Percentiles rank a stretch among this genome's conserved stretches.
Evolutionary conservation across 108 stramenopile genomes (phyloP).

Genomic region (Thalassiosira profunda): DNA sequence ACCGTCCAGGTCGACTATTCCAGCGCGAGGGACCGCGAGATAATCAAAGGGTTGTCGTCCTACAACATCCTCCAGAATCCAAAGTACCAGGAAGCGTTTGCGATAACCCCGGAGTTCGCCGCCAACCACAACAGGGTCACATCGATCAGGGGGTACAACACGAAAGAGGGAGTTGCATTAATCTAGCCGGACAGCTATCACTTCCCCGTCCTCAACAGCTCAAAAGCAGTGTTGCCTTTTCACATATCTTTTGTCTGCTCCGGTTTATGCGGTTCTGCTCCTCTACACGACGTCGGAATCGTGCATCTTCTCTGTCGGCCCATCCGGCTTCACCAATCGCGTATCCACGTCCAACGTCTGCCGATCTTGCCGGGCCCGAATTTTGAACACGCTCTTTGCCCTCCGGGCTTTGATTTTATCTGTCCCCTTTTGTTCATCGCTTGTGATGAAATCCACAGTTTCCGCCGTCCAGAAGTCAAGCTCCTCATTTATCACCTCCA

Average conservation of each 20-base stretch:
- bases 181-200: background rate
- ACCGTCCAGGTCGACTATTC: slow-evolving; percentile 53
- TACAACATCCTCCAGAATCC: slow-evolving; percentile 67
- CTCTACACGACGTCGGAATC: slow-evolving; percentile 49
- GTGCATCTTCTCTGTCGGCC: slow-evolving; percentile 31
- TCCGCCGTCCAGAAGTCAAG: slow-evolving; percentile 54
- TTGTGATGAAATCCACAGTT: slow-evolving; percentile 40
- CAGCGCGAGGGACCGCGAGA: slow-evolving; percentile 48
- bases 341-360: slow-evolving; percentile 74
- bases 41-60: slow-evolving; percentile 56
- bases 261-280: too few species aligned
- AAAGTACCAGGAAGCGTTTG: slow-evolving; percentile 59
- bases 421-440: slow-evolving; percentile 46
- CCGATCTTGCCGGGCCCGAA: slow-evolving; percentile 44
- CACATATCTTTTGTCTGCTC: too few species aligned
- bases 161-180: slow-evolving; percentile 46
- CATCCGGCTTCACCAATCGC: slow-evolving; percentile 51
- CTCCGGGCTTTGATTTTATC: slow-evolving; percentile 73
- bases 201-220: too few species aligned
- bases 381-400: slow-evolving; percentile 51
- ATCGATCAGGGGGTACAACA: slow-evolving; percentile 47
- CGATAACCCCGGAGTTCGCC: slow-evolving; percentile 56
- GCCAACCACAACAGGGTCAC: slow-evolving; percentile 43
- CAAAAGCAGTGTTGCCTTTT: too few species aligned
- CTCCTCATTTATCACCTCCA: slow-evolving; percentile 57